Conservation (phyloP, 1,139 yeast genomes). For the Taphrina populina region DNA sequence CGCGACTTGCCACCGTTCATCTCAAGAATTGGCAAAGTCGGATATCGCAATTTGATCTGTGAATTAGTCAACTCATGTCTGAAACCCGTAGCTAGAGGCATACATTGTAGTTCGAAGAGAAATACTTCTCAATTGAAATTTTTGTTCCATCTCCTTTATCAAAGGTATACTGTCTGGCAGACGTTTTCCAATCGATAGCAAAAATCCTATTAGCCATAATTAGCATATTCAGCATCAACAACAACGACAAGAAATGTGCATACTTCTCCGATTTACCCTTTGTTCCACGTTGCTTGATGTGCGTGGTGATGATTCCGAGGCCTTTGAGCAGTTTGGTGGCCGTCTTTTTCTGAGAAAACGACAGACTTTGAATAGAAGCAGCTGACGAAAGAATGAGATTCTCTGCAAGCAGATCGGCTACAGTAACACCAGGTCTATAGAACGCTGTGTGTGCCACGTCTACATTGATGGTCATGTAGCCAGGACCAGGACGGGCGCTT, state of each 20-base stretch:
- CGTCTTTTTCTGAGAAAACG: conserved; percentile 4
- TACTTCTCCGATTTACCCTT: conserved; percentile 13
- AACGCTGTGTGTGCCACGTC: conserved; percentile 39
- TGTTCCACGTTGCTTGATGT: conserved; percentile 15
- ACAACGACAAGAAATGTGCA: background rate
- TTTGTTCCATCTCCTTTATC: conserved; percentile 24
- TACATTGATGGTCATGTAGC: conserved; percentile 38
- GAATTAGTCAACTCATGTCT: conserved; percentile 9
- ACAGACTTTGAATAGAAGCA: conserved; percentile 1
- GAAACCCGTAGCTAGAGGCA: conserved; percentile 25
- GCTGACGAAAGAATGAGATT: conserved; percentile 10
- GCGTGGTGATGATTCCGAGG: conserved; percentile 15
- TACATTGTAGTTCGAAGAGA: conserved; percentile 34
- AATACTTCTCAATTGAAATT: conserved; percentile 36
- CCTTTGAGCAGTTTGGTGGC: conserved; percentile 11
- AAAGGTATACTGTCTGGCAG: conserved; percentile 33
- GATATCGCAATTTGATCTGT: conserved; percentile 34
- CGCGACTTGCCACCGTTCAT: conserved; percentile 33
- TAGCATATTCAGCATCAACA: background rate
- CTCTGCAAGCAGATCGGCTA: conserved; percentile 25
- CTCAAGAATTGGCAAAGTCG: conserved; percentile 35
- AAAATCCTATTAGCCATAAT: conserved; percentile 7
- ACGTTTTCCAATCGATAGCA: conserved; percentile 25
- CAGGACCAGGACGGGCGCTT: conserved; percentile 37
- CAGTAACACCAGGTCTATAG: conserved; percentile 35